Conservation (phyloP, 331 rosid species). For the Quercus lobata region DNA sequence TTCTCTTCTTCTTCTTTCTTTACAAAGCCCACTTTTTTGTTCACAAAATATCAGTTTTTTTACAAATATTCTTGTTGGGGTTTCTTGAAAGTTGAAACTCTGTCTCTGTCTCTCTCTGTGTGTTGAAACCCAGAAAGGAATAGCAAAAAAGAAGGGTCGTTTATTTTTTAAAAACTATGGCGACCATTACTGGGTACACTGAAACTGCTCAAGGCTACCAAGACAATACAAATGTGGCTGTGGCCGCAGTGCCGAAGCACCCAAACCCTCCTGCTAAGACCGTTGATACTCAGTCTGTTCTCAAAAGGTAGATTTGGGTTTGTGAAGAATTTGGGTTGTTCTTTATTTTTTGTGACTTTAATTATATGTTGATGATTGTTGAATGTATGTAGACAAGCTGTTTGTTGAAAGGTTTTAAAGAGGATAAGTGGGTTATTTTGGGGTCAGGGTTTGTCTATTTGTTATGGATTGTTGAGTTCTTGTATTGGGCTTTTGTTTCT, state of each 20-base stretch:
- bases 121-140: not conserved
- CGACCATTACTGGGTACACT: slow-evolving; percentile 44
- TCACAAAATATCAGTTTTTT: not conserved
- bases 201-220: slow-evolving; percentile 27
- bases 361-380: not conserved
- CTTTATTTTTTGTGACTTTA: not conserved
- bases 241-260: slow-evolving; percentile 30
- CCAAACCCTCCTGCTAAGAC: slow-evolving; percentile 49
- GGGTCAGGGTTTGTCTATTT: not conserved
- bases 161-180: slow-evolving; percentile 29
- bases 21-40: not conserved
- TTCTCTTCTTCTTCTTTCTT: not conserved
- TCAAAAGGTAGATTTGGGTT: slow-evolving; percentile 47
- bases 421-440: not conserved
- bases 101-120: not conserved
- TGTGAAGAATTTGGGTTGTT: not conserved
- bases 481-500: not conserved
- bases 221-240: slow-evolving; percentile 30
- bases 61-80: not conserved
- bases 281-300: slow-evolving; percentile 86
- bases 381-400: not conserved
- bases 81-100: not conserved
- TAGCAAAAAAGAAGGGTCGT: not conserved
- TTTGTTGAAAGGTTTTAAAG: not conserved
- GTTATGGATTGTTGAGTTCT: not conserved